These are phyloP conservation scores for Chloranthus sessilifolius DNA, from an alignment of 164 flowering plant species.

Conservation along the genomic window DNA sequence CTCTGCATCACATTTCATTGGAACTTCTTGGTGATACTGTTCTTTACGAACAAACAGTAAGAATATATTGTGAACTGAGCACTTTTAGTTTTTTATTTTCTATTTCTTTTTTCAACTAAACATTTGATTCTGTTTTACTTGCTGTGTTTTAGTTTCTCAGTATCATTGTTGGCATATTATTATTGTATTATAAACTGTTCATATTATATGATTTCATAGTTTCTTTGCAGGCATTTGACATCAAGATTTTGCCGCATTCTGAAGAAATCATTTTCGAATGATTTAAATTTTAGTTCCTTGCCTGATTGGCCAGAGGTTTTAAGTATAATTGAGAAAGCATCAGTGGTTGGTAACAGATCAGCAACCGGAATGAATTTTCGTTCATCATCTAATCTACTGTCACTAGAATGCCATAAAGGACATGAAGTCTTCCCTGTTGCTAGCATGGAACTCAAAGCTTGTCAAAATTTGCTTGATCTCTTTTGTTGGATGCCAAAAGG, in stretches of 20 bases:
- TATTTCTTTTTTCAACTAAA: neutral
- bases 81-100: neutral
- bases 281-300: constrained; percentile 26
- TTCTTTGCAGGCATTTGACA: constrained; percentile 67
- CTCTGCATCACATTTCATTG: constrained; percentile 42
- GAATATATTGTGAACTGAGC: constrained; percentile 13
- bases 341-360: constrained; percentile 11
- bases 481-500: constrained; percentile 66
- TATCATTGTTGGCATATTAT: neutral
- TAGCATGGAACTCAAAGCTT: constrained; percentile 21
- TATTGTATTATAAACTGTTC: constrained; percentile 14
- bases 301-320: constrained; percentile 54
- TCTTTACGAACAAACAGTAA: constrained; percentile 76
- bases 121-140: neutral
- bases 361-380: constrained; percentile 2
- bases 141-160: neutral
- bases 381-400: constrained; percentile 12
- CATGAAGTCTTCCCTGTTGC: neutral
- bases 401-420: constrained; percentile 6
- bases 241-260: constrained; percentile 45
- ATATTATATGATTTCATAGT: constrained; percentile 41
- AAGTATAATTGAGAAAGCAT: constrained; percentile 28
- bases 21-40: constrained; percentile 49
- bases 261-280: constrained; percentile 29
- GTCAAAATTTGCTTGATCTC: constrained; percentile 49